These are phyloP conservation scores for Globisporangium polare DNA, from an alignment of 352 stramenopile genomes.

Conservation along the genomic window DNA sequence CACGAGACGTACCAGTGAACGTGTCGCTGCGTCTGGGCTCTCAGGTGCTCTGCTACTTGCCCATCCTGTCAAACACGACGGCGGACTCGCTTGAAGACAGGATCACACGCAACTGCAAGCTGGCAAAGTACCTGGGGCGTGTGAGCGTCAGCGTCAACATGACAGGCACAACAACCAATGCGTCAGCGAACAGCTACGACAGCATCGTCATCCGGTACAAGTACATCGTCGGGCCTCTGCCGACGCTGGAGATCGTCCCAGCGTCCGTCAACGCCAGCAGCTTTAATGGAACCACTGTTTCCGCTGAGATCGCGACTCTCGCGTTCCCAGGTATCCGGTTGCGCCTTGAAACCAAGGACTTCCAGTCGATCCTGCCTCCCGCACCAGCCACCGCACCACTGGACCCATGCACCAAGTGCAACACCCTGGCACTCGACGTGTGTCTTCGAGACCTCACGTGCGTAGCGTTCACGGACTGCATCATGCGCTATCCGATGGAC, in stretches of 20 bases:
- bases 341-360: constrained; percentile 29
- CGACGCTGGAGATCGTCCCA: constrained; percentile 24
- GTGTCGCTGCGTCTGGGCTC: constrained; percentile 31
- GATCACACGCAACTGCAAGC: constrained; percentile 32
- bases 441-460: constrained; percentile 50
- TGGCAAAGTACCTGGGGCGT: constrained; percentile 44
- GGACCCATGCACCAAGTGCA: constrained; percentile 25
- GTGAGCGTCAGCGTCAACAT: constrained; percentile 24
- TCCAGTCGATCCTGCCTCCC: constrained; percentile 18
- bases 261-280: constrained; percentile 4
- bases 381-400: constrained; percentile 6
- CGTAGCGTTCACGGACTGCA: constrained; percentile 50
- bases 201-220: constrained; percentile 38
- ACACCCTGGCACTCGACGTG: constrained; percentile 31
- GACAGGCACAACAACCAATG: constrained; percentile 9
- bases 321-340: constrained; percentile 26
- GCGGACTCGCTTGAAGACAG: constrained; percentile 24
- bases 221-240: constrained; percentile 44
- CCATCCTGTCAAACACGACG: constrained; percentile 24
- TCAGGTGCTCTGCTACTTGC: constrained; percentile 38
- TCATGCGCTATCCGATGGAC: constrained; percentile 24
- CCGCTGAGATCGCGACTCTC: background rate
- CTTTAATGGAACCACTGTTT: background rate
- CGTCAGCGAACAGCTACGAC: constrained; percentile 14
- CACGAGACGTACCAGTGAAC: constrained; percentile 16